Base-by-base conservation (phyloP, 2,329 filamentous ascomycete genomes). In the Cladosporium velox region DNA sequence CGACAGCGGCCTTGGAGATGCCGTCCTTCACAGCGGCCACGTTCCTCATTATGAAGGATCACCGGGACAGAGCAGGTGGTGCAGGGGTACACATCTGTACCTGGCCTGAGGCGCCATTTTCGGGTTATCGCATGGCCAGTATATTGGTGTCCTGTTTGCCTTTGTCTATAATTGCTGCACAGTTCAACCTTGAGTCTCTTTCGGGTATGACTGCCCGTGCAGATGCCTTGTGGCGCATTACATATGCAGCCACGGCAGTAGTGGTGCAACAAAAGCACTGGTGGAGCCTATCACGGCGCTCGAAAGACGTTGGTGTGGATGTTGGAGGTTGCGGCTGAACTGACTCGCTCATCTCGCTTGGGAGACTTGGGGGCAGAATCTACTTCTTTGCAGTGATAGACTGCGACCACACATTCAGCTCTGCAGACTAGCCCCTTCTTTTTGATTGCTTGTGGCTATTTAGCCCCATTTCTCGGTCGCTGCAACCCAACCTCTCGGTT, bases 171-270 rank as follows among this genome's bases (percentile, higher is more conserved):
- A 34, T 34, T 55, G 52, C 30, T 32, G 52, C 28, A 55, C 15
- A 21, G 28, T 30, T 55, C 52, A 55, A 30, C 52, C 52, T 55
- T 30, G 52, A 12, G 28, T 34, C 52, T 30, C 52, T 55, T 55
- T 32, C 32, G 52, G 52, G 52, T 21, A 55, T 21, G 52, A 34
- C 32, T 34, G 32, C 15, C 52, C 32, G 52, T 55, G 52, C 26
- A 21, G 26, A 30, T 55, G 52, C 18, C 28, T 55, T 55, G 52
- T 55, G 52, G 52, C 52, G 52, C 30, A 32, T n/a, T 55, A 34
- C 28, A 55, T 34, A 55, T 55, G 52, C 52, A 55, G 52, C 52
- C 30, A 55, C 52, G 12, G 52, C 18, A 55, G 18, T 55, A 55
- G 52, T 55, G 28, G 52, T 55, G 52, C 52, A 34, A 55, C 52